These are phyloP conservation scores for Carex pumila DNA, from an alignment of 176 grass and related monocot genomes.

Conservation along the genomic window DNA sequence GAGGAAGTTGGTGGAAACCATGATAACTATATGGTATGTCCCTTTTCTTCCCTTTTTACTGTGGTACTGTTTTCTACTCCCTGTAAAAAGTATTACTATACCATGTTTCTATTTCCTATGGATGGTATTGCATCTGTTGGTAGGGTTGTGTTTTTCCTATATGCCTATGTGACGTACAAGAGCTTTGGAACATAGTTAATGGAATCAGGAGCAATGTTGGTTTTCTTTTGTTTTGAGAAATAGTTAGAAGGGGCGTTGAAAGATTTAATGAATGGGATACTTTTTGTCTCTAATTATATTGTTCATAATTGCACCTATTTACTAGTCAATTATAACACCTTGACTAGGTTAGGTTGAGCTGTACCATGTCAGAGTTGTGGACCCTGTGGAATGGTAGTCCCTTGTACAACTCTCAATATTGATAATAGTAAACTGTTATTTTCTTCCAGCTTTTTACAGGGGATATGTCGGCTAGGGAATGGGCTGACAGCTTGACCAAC, in stretches of 20 bases:
- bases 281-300: neutral
- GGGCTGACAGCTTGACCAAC: constrained; percentile 90
- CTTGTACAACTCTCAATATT: neutral
- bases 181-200: neutral
- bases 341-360: neutral
- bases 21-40: constrained; percentile 41
- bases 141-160: neutral
- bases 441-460: neutral
- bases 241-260: neutral
- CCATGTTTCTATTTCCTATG: neutral
- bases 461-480: constrained; percentile 53
- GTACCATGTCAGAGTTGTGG: neutral
- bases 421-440: neutral
- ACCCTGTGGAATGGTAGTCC: neutral
- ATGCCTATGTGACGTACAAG: neutral
- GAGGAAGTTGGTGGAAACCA: constrained; percentile 37
- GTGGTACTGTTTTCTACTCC: neutral
- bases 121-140: constrained; percentile 14
- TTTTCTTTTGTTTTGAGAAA: constrained; percentile 1
- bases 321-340: neutral
- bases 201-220: neutral
- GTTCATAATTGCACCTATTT: neutral
- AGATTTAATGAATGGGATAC: neutral
- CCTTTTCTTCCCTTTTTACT: constrained; percentile 1
- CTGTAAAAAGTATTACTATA: neutral